phyloP scores from a whole-genome alignment of 768 basidiomycete species.

The Boletus rubropictus region DNA sequence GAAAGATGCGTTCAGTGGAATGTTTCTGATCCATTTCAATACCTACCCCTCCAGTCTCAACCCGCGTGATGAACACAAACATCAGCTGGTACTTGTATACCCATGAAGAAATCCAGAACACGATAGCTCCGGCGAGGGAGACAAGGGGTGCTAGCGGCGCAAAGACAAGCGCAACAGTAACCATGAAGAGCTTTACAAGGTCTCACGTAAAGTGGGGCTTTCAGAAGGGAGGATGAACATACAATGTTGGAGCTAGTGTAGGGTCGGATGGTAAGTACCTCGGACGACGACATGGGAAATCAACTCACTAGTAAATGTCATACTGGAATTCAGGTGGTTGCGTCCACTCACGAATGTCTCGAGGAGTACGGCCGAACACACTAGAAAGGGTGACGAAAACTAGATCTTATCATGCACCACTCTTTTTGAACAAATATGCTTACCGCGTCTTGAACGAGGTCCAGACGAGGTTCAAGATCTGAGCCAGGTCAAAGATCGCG shows the following conservation, averaged over 20 bases:
- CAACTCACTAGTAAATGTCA: slow-evolving; percentile 71
- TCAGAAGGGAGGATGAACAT: slow-evolving; percentile 18
- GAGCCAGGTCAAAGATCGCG: slow-evolving; percentile 90
- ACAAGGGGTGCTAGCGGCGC: slow-evolving; percentile 93
- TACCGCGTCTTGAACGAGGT: slow-evolving; percentile 79
- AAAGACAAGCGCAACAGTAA: slow-evolving; percentile 89
- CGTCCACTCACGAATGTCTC: slow-evolving; percentile 86
- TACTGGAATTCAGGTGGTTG: slow-evolving; percentile 88
- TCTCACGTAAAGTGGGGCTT: slow-evolving; percentile 6
- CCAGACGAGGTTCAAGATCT: slow-evolving; percentile 86
- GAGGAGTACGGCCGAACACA: slow-evolving; percentile 80
- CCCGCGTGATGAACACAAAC: slow-evolving; percentile 85
- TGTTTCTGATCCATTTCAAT: neutral
- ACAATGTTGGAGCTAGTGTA: slow-evolving; percentile 50
- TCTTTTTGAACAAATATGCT: slow-evolving; percentile 12
- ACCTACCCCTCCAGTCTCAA: slow-evolving; percentile 90
- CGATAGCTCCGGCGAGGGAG: slow-evolving; percentile 69
- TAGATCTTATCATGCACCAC: neutral
- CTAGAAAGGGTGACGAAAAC: slow-evolving; percentile 33
- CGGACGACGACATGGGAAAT: neutral
- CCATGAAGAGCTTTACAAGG: slow-evolving; percentile 67
- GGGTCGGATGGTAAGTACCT: neutral
- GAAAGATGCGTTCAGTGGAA: neutral
- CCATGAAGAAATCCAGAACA: slow-evolving; percentile 83
- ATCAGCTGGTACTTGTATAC: slow-evolving; percentile 97